A percentile compares a stretch with the other conserved stretches of the same genome.
Conservation (phyloP, 2,329 filamentous ascomycete genomes). For the Zymoseptoria brevis region DNA sequence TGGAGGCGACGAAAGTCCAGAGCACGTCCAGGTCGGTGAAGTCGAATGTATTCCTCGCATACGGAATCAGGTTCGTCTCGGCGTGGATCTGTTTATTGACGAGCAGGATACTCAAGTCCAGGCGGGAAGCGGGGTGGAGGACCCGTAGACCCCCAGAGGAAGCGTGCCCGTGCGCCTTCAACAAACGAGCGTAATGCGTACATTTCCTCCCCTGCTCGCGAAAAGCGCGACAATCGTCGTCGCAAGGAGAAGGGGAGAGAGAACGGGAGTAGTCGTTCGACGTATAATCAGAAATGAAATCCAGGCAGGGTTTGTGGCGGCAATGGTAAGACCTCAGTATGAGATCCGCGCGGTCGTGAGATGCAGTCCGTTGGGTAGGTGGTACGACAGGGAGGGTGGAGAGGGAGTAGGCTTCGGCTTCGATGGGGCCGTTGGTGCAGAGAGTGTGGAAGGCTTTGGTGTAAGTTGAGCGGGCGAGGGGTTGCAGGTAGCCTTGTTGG, state of each 20-base stretch:
- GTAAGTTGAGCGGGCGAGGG: neutral
- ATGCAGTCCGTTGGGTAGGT: neutral
- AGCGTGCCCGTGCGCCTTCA: neutral
- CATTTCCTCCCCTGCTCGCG: neutral
- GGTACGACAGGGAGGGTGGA: neutral
- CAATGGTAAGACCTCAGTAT: neutral
- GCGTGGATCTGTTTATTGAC: slow-evolving; percentile 1
- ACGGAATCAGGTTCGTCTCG: neutral
- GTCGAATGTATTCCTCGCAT: neutral
- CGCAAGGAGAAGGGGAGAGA: neutral
- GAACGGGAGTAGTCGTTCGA: neutral
- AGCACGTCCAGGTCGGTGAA: neutral
- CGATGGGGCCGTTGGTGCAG: neutral
- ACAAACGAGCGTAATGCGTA: neutral
- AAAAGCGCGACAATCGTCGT: neutral
- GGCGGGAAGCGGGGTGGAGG: neutral
- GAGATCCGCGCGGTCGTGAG: neutral
- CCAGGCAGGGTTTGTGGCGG: neutral
- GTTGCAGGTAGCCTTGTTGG: neutral
- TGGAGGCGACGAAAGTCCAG: neutral
- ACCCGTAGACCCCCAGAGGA: neutral
- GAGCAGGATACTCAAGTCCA: neutral
- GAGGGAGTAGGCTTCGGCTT: neutral
- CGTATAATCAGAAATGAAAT: neutral
- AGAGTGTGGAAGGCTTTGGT: neutral